A percentile compares a stretch with the other conserved stretches of the same genome.
phyloP scores from a whole-genome alignment of 139 green algal genomes.

The Chlorokybus atmophyticus region DNA sequence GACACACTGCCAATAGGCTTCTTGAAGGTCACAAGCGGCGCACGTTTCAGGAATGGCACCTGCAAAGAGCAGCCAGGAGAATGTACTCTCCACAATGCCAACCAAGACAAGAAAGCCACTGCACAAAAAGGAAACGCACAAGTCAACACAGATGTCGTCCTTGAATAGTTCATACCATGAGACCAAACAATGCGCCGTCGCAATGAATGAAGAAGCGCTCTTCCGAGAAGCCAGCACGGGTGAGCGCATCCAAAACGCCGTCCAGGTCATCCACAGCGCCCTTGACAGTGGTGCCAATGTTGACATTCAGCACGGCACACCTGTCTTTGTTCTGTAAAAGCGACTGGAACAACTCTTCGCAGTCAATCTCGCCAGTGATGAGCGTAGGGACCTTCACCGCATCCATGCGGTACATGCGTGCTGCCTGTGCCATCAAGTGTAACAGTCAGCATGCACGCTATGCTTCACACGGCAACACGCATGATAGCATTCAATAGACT shows the following conservation, averaged over 20 bases:
- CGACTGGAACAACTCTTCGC: slow-evolving; percentile 46
- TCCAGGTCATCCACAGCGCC: slow-evolving; percentile 40
- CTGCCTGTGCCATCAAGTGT: too few relatives aligned
- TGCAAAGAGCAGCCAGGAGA: neutral
- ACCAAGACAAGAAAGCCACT: too few relatives aligned
- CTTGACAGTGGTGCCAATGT: slow-evolving; percentile 92
- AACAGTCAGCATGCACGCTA: too few relatives aligned
- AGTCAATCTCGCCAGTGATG: slow-evolving; percentile 84
- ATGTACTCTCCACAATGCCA: too few relatives aligned
- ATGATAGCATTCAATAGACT: too few relatives aligned
- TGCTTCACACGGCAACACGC: too few relatives aligned
- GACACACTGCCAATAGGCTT: slow-evolving; percentile 89
- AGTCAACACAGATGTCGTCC: too few relatives aligned
- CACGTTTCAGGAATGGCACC: too few relatives aligned
- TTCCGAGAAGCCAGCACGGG: slow-evolving; percentile 34
- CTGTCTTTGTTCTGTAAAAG: slow-evolving; percentile 48
- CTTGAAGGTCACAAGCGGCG: slow-evolving; percentile 85
- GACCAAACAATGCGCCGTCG: slow-evolving; percentile 77
- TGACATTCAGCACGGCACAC: slow-evolving; percentile 93
- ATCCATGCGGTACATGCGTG: slow-evolving; percentile 88
- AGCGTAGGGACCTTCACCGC: slow-evolving; percentile 61
- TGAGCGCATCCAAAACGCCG: slow-evolving; percentile 24
- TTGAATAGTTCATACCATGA: slow-evolving; percentile 18
- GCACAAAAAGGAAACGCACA: too few relatives aligned
- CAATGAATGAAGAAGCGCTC: slow-evolving; percentile 96